Evolutionary conservation across 768 basidiomycete species (phyloP), one percentile per base, ranked within the genome.

Genomic region (Tricholoma flavovirens): DNA sequence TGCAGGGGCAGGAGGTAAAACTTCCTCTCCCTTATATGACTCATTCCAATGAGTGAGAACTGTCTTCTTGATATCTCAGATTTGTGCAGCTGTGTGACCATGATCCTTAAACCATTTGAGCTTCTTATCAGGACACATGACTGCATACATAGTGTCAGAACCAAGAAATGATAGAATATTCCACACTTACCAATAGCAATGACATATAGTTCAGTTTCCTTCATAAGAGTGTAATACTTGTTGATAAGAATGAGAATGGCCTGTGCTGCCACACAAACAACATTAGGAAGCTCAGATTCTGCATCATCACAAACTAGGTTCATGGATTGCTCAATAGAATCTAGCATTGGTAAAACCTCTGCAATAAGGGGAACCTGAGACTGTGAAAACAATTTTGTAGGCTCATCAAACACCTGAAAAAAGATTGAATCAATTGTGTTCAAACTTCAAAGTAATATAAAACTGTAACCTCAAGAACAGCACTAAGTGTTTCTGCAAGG

Each of bases 301-400:
- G 49, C 36, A 40, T 61, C 63, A 38, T 63, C 59, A 21, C 55
- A 50, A 9, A 62, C 59, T 30, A 53, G 54, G n/a, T 38, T 59
- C 4, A 68, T 54, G 12, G 57, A 51, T 21, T 62, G 56, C 17
- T 58, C 55, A 15, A 64, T 52, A 8, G 11, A 29, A 36, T 62
- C 59, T 3, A 64, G 49, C 53, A 57, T 57, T 2, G 63, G 57
- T 7, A 64, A 56, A 29, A 62, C 61, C 19, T 62, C 57, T 30
- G 56, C 36, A n/a, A 68, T 54, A 11, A 64, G 58, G 7, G 63
- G 64, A 26, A 61, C 56, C 49, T 65, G 57, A 10, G 58, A 43
- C 54, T 35, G 55, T 19, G 66, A 68, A 54, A 71, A 70, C n/a
- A 67, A 40, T 7, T 61, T 55, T 11, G 67, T 69, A 11, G 60